Evolutionary conservation across 1,139 yeast genomes (phyloP).

Genomic region (Saccharomyces pastorianus): DNA sequence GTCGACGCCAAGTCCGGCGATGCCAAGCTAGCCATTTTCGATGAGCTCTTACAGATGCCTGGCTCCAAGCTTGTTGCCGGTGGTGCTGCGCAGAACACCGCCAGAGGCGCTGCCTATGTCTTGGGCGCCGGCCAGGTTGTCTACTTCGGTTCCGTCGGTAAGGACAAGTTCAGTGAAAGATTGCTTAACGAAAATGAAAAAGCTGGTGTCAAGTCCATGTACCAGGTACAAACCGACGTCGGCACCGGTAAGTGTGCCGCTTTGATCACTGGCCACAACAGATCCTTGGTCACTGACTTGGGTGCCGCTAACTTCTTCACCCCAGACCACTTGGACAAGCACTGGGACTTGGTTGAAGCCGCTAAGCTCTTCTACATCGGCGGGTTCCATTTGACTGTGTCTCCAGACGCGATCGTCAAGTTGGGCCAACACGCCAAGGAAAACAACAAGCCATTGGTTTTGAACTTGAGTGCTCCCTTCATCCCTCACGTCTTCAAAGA

Average conservation of each 20-base stretch:
- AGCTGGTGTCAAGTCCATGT: conserved; percentile 83
- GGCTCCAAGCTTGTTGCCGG: conserved; percentile 81
- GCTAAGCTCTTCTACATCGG: conserved; percentile 88
- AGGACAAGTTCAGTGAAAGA: conserved; percentile 78
- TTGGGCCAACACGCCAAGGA: conserved; percentile 90
- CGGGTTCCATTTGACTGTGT: conserved; percentile 96
- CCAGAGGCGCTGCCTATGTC: conserved; percentile 94
- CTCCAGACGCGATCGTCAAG: conserved; percentile 85
- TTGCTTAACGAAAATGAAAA: conserved; percentile 72
- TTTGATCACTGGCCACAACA: conserved; percentile 73
- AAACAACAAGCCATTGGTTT: conserved; percentile 69
- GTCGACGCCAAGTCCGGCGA: conserved; percentile 50
- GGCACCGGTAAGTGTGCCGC: conserved; percentile 99
- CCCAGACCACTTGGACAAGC: conserved; percentile 75
- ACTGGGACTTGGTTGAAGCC: conserved; percentile 77
- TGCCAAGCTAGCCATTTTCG: conserved; percentile 77
- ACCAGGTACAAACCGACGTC: conserved; percentile 65
- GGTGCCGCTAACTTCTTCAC: conserved; percentile 98
- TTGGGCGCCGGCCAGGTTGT: conserved; percentile 77
- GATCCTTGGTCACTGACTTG: conserved; percentile 91
- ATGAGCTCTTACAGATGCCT: conserved; percentile 57
- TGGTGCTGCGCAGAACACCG: conserved; percentile 99
- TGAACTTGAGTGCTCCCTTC: conserved; percentile 95
- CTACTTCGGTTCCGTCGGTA: conserved; percentile 94
- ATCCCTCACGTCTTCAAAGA: conserved; percentile 93